A percentile compares a stretch with the other conserved stretches of the same genome.
These are phyloP conservation scores for Dothidotthia symphoricarpi DNA, from an alignment of 2,329 filamentous ascomycete species.

Conservation along the genomic window DNA sequence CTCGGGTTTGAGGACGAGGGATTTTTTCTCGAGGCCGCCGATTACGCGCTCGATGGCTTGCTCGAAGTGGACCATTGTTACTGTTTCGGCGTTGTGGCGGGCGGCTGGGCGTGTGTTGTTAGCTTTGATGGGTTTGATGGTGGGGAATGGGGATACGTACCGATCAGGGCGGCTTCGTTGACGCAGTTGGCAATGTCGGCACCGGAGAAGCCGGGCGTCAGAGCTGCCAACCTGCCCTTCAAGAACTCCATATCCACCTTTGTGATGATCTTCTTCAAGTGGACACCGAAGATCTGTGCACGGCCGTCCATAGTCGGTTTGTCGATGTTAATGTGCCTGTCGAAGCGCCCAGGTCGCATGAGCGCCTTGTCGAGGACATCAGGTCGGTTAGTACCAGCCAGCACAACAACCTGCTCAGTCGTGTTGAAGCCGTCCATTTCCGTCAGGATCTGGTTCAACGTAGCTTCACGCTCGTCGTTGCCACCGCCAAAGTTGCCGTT, in stretches of 20 bases:
- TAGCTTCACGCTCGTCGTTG: constrained; percentile 95
- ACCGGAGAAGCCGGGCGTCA: constrained; percentile 95
- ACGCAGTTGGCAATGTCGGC: constrained; percentile 98
- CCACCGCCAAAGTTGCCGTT: constrained; percentile 74
- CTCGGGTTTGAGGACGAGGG: constrained; percentile 83
- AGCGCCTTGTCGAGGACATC: constrained; percentile 94
- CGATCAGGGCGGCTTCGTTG: constrained; percentile 94
- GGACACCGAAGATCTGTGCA: constrained; percentile 93
- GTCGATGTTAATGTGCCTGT: constrained; percentile 94
- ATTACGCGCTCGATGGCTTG: constrained; percentile 96
- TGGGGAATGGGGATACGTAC: constrained; percentile 54
- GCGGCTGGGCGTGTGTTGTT: constrained; percentile 63
- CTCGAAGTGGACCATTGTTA: constrained; percentile 90
- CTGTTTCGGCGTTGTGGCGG: constrained; percentile 72
- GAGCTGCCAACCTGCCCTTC: constrained; percentile 80
- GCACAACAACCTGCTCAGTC: constrained; percentile 89
- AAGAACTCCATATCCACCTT: constrained; percentile 85
- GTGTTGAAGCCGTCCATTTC: constrained; percentile 99
- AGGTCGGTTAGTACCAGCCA: constrained; percentile 93
- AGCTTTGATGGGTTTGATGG: constrained; percentile 30
- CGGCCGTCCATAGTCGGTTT: constrained; percentile 94
- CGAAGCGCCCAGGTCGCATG: constrained; percentile 95
- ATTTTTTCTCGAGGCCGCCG: constrained; percentile 96
- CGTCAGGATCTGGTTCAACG: constrained; percentile 95
- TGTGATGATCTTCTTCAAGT: constrained; percentile 91